Base-by-base conservation (phyloP, 257 asterid genomes). In the Solanum megistacrolobum region DNA sequence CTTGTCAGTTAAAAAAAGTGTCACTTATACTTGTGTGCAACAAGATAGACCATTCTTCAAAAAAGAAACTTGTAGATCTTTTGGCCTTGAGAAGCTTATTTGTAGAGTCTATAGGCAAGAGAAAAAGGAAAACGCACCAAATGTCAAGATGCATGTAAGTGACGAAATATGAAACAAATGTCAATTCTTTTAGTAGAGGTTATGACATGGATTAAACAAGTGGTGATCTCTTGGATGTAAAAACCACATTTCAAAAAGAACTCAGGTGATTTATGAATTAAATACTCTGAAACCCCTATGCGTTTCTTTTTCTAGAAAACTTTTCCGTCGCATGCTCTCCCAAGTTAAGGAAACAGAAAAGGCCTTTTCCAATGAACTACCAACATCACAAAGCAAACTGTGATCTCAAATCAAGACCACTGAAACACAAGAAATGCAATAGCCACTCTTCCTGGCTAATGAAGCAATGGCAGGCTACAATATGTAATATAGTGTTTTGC, bases 11-110 rank as follows among this genome's bases (percentile, higher is more conserved):
- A 39, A 74, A 18, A 18, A 16, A 32, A 60, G 21, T 27, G 76
- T 6, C 27, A 27, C 86, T 93, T 94, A 94, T 93, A 87, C 91
- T 90, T 88, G 94, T 90, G 88, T 83, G 90, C 92, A 89, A 91
- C 87, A 46, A 52, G 43, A 83, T 83, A 52, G 69, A 32, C 18
- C 41, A 83, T 83, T 35, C 73, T 60, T 65, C 32, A 65, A 65
- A 84, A 10, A 60, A n/a, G 78, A 76, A 76, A 38, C 34, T 6
- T 25, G 23, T 39, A 23, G 23, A 38, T 76, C 83, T 12, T 38
- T 76, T 12, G 83, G 35, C 58, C 21, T 12, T 76, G 7, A 76
- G 58, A 23, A 39, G 60, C 83, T 76, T 76, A 76, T 38, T 76
- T 7, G 27, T 39, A 12, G 58, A 76, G 23, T 76, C 35, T 39